A percentile compares a stretch with the other conserved stretches of the same genome.
These are phyloP conservation scores for Fusarium robinianum DNA, from an alignment of 2,329 filamentous ascomycete species.

Conservation along the genomic window DNA sequence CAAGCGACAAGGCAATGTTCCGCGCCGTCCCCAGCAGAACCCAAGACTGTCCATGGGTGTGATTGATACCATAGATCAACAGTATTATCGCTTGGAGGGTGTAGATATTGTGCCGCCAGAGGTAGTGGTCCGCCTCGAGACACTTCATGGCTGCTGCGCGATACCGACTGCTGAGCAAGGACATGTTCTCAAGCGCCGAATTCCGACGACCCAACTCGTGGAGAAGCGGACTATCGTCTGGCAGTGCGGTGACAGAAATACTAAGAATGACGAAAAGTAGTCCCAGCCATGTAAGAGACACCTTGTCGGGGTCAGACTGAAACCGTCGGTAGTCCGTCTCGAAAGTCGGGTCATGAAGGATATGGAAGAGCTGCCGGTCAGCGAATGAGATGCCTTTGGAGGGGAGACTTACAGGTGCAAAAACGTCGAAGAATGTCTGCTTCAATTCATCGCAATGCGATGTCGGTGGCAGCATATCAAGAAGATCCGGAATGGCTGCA, in stretches of 20 bases:
- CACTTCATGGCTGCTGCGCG: constrained; percentile 19
- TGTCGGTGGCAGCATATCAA: background rate
- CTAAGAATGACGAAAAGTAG: constrained; percentile 4
- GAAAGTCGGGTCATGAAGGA: constrained; percentile 5
- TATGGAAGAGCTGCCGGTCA: constrained; percentile 3
- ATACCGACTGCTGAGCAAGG: constrained; percentile 8
- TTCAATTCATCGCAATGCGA: constrained; percentile 5
- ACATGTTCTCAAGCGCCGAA: constrained; percentile 7
- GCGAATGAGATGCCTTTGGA: background rate
- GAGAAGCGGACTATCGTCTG: background rate
- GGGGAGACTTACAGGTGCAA: constrained; percentile 1
- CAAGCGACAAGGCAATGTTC: constrained; percentile 17
- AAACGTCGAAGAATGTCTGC: background rate
- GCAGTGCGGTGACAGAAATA: constrained; percentile 1
- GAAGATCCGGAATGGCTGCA: background rate
- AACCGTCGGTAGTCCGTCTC: constrained; percentile 1
- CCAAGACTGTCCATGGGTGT: constrained; percentile 25
- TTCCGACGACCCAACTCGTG: constrained; percentile 1
- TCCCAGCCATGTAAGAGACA: constrained; percentile 1
- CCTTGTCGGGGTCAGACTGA: background rate
- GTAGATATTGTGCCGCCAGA: constrained; percentile 19
- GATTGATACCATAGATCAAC: constrained; percentile 21
- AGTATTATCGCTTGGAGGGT: constrained; percentile 15
- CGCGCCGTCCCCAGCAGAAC: constrained; percentile 15
- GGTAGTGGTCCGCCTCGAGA: constrained; percentile 19